Evolutionary conservation across 2,329 filamentous ascomycete species (phyloP), one percentile per base, ranked within the genome.

Genomic region (Aspergillus sp.): DNA sequence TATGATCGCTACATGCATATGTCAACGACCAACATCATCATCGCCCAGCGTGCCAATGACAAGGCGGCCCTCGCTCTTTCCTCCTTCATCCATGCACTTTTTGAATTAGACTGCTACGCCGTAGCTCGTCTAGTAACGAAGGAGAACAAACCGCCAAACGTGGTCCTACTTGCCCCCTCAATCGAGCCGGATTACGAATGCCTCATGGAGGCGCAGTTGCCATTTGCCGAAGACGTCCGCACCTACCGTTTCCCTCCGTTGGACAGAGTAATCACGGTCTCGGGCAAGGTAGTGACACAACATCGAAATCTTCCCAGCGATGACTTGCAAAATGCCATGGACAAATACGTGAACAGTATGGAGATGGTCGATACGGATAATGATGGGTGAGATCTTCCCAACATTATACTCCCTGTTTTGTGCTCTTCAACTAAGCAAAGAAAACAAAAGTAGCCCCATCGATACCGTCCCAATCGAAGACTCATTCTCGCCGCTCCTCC

Each of bases 181-280:
- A 87, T 96, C 60, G 91, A 96, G 62, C 81, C 84, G 2, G 88
- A 91, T 26, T 86, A 91, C 64, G 93, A 97, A 73, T 94, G 91
- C 67, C 82, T 99, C 2, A 87, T 96, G 63, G 95, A 99, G 71
- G 84, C 96, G 1, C 92, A 95, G 39, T 81, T 98, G 6, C 95
- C 95, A 0, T 99, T 97, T 69, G 89, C 92, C 2, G 95, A 99
- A 78, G 95, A 99, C 71, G 82, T 97, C 52, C 86, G 95, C 39
- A 84, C 84, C n/a, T 98, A 97, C 73, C 89, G 88, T 59, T 99
- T 99, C 66, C 92, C 95, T 6, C 91, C 94, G 0, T 79, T 99
- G 11, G 93, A 96, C 72, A 90, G 86, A 62, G 89, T 98, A 29
- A 79, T 96, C 60, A 97, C 93, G 0, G 84, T 96, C n/a, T 92